Evolutionary conservation across 805 yeast genomes (phyloP), one percentile per base, ranked within the genome.

Genomic region (Starmerella geochares): DNA sequence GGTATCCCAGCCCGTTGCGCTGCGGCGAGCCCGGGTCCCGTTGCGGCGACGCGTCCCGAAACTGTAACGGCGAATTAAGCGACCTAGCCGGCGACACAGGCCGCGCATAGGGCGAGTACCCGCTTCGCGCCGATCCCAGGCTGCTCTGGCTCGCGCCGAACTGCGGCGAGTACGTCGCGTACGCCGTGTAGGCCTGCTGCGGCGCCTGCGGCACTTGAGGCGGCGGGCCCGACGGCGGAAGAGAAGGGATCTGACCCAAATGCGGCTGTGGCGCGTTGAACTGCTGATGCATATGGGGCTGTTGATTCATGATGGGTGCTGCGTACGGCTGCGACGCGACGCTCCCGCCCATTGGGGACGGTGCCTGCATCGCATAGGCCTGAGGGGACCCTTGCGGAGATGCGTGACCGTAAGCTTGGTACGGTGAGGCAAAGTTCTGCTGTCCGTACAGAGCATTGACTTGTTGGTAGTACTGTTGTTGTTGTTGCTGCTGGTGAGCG

Each of bases 81-180:
- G 42, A 43, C 6, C 56, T 47, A 5, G 50, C 55, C 11, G 58
- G 54, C n/a, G 54, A 44, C 13, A 46, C 44, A 1, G 52, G 20
- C 4, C 53, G 49, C 32, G 41, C 48, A 19, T 46, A 49, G 13
- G 46, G 38, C 10, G 50, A 37, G 17, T 20, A 42, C 13, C 37
- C 36, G 46, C 54, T 54, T 17, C 53, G 41, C 19, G 17, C 35
- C 1, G 56, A 49, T 21, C n/a, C 39, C 31, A 54, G 14, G 39
- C 58, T 54, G 32, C 38, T 48, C 31, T 54, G 58, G 33, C 58
- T 56, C 21, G 54, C 51, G 10, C 46, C 46, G n/a, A 41, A 47
- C 39, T 53, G 53, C 27, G 56, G 55, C 33, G 55, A 53, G 48
- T 53, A 51, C 11, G 52, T 16, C 13, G 46, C 32, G 44, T 52